Base-by-base conservation (phyloP, 1,284 basidiomycete species). In the Vanrija sp. region DNA sequence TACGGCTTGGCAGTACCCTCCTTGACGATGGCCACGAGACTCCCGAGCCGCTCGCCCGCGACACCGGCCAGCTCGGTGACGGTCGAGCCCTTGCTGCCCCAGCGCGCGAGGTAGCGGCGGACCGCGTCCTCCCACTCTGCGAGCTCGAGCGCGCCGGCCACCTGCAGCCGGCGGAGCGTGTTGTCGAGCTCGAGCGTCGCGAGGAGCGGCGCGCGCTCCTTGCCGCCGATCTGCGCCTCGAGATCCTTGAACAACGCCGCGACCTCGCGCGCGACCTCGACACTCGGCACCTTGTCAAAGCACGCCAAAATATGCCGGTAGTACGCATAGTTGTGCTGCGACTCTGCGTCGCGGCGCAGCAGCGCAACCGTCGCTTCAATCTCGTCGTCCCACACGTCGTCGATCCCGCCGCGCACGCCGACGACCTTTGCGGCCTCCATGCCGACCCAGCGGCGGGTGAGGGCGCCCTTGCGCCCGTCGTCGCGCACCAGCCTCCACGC, bases 321-420 rank as follows among this genome's bases (percentile, higher is more conserved):
- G 49, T 61, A 71, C 5, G 64, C 64, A 50, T 72, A 74, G 57
- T 74, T 74, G 39, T 64, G 49, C 55, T 62, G 66, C 60, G 64
- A 53, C 45, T 67, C 62, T 15, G 44, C 49, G 47, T 65, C 60
- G 5, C 18, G 41, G n/a, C 48, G 45, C 6, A 71, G 45, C 8
- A 63, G 37, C 7, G n/a, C 31, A 1, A 23, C 35, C 3, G 62
- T 61, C 49, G 62, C 61, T 2, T 57, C 58, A 45, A 63, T 50
- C 53, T 73, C 71, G 31, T 54, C 61, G 23, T 55, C 51, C 62
- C 62, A 63, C 22, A 60, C 51, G 24, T 56, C 46, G 6, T 42
- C 50, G 24, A 36, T 45, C 20, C 41, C 56, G n/a, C 43, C 53
- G 12, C 62, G 54, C 20, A 37, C 41, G 5, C 44, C 57, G 10